Conservation (phyloP, 2,329 filamentous ascomycete genomes). For the Rosellinia necatrix region DNA sequence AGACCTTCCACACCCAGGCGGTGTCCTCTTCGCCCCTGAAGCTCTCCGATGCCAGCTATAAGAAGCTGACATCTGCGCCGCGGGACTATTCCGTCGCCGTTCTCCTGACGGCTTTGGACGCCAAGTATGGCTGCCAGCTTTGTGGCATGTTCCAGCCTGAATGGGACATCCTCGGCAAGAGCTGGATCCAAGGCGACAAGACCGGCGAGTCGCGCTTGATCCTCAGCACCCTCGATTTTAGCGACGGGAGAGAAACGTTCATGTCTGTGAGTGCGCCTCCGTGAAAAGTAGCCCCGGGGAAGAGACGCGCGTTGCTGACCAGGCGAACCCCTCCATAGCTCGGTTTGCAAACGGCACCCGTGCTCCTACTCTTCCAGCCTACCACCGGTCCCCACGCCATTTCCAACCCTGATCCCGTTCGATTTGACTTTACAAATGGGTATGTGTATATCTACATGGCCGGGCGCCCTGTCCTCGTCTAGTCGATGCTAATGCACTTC, state of each 20-base stretch:
- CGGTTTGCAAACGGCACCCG: slow-evolving; percentile 89
- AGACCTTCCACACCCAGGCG: slow-evolving; percentile 70
- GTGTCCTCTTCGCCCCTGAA: slow-evolving; percentile 70
- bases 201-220: slow-evolving; percentile 72
- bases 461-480: slow-evolving; percentile 3
- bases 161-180: slow-evolving; percentile 84
- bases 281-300: neutral
- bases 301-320: slow-evolving; percentile 13
- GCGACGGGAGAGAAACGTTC: slow-evolving; percentile 81
- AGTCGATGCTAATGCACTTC: slow-evolving; percentile 26
- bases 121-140: slow-evolving; percentile 81
- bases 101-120: slow-evolving; percentile 83
- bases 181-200: slow-evolving; percentile 87
- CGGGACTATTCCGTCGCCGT: slow-evolving; percentile 84
- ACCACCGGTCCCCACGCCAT: slow-evolving; percentile 81
- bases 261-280: slow-evolving; percentile 69
- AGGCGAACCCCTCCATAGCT: slow-evolving; percentile 59
- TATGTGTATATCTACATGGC: slow-evolving; percentile 48
- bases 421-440: slow-evolving; percentile 86
- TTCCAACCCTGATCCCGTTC: slow-evolving; percentile 67
- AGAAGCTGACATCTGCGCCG: slow-evolving; percentile 73
- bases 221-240: slow-evolving; percentile 86
- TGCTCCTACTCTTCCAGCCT: slow-evolving; percentile 85
- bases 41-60: slow-evolving; percentile 77
- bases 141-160: slow-evolving; percentile 93